A percentile compares a stretch with the other conserved stretches of the same genome.
Evolutionary conservation across 345 rosid genomes (phyloP).

Genomic region (Syzygium oleosum): DNA sequence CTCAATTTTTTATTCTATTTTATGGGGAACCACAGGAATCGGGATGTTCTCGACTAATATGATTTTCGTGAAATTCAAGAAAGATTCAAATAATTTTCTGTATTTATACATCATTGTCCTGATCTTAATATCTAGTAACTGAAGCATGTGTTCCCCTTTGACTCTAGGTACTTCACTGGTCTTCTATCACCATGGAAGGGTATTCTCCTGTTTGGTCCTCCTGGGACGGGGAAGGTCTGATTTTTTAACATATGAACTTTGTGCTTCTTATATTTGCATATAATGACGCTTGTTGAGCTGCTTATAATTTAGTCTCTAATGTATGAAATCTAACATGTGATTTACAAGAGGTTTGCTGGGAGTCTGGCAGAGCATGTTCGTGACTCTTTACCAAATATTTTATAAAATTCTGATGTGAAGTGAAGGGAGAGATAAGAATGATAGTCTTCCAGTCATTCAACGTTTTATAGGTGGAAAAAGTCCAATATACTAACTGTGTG

Average conservation of each 20-base stretch:
- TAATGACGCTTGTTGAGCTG: neutral
- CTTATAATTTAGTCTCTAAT: neutral
- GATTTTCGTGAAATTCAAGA: neutral
- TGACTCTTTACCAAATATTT: neutral
- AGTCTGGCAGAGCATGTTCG: neutral
- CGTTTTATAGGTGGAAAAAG: neutral
- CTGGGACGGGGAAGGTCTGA: constrained; percentile 95
- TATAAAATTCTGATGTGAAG: neutral
- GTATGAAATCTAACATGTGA: neutral
- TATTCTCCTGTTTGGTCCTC: constrained; percentile 97
- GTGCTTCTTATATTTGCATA: neutral
- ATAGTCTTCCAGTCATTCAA: neutral
- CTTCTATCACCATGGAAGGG: constrained; percentile 99
- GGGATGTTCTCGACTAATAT: neutral
- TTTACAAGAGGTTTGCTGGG: neutral
- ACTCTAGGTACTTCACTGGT: constrained; percentile 82
- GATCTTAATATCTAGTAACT: neutral
- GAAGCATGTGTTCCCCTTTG: neutral
- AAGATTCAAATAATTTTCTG: neutral
- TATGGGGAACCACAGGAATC: neutral
- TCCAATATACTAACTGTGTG: neutral
- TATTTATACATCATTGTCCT: no score
- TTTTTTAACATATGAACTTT: neutral
- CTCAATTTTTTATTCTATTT: neutral
- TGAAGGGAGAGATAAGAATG: neutral